Base-by-base conservation (phyloP, 140 eudicot genomes). In the Anethum foeniculum region DNA sequence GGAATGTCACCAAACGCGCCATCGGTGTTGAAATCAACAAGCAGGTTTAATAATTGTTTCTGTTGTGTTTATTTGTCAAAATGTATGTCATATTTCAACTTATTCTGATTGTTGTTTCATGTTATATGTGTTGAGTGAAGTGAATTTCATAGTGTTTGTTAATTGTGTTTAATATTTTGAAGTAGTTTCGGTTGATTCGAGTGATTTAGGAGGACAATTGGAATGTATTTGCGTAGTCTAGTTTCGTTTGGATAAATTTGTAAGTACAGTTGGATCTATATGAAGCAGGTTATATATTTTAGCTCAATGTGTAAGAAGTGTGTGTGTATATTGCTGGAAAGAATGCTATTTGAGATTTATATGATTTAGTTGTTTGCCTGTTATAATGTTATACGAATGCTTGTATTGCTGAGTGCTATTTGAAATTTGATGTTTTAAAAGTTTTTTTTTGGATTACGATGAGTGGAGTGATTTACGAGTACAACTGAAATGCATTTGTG, bases 1-100 rank as follows among this genome's bases (percentile, higher is more conserved):
- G 97, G 97, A 93, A 93, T 69, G 88, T 93, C 84, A 93, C 97
- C 81, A 93, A 93, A 78, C 93, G 97, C 48, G 96, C 97, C 75
- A 83, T 93, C 54, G 97, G 97, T 38, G 97, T 93, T 4, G 97
- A 93, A 81, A 78, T 93, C 80, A 93, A 93, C 90, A 93, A 93
- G 80, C 97, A 93, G 97, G 62, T 54, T 4, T 51, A 46, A 4
- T 54, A 47, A 8, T 8, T 44, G 14, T 44, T 43, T 43, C 18
- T 47, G 11, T 13, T 15, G 5, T 51, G 58, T 51, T 51, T 51
- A 18, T 51, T 15, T 3, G 16, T 51, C 0, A 51, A 3, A 15
- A 14, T 15, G 58, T 51, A 5, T 16, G 2, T 49, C 6, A 14
- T 49, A 48, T 47, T 13, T 9, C 3, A 47, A 49, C 4, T 18